Base-by-base conservation (phyloP, 176 grass and related monocot genomes). In the Juncus inflexus region DNA sequence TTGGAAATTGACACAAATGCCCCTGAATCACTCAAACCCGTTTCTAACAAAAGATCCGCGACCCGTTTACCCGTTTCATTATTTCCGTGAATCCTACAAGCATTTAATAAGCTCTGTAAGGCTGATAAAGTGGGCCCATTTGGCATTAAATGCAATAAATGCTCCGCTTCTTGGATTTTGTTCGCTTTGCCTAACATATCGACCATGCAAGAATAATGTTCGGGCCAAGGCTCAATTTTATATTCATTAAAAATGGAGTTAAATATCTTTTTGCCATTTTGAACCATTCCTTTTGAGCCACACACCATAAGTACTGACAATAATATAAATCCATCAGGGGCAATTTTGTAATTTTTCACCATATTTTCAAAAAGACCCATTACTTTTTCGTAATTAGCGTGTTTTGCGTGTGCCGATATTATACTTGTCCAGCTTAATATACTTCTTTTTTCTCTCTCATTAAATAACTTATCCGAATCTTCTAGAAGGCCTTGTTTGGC, bases 151-250 rank as follows among this genome's bases (percentile, higher is more conserved):
- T 69, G 37, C 63, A 79, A 53, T 52, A 97, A 83, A 43, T 72
- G 80, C 74, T 91, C 88, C 0, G 88, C 94, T 50, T 97, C 88
- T 19, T 66, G 55, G 16, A 97, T 66, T 69, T 67, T 86, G 45
- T 82, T 82, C 2, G 77, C 94, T 37, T 81, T 81, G 14, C 88
- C 88, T 57, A 91, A 42, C 88, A 91, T 89, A 78, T 89, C 83
- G 50, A 97, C 85, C 50, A 91, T 63, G 61, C 94, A 92, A 9
- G 88, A 73, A 37, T 82, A 89, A 79, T 97, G 94, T 70, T 97
- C 94, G 1, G 87, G 79, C 94, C 94, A 89, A 15, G 55, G 64
- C 42, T 89, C 78, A 1, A 83, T 12, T 19, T 53, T 60, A 54
- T 77, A 71, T 55, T 91, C 40, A 1, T 57, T 16, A 0, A 77